Evolutionary conservation across 768 basidiomycete genomes (phyloP).

Genomic region (Suillus subalutaceus): DNA sequence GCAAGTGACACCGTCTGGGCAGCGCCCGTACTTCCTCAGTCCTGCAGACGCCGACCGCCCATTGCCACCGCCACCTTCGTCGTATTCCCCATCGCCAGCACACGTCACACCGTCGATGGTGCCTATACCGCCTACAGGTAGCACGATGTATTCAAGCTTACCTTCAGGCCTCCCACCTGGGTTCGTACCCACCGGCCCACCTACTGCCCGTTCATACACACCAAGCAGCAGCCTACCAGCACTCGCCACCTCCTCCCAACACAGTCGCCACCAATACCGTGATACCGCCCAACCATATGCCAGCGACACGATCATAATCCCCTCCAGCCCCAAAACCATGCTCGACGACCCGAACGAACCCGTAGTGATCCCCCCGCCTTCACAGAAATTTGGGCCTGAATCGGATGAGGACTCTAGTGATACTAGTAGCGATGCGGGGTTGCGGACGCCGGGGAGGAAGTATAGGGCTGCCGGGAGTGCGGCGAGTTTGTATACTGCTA

Average conservation of each 20-base stretch:
- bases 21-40: slow-evolving; percentile 36
- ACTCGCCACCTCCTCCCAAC: slow-evolving; percentile 30
- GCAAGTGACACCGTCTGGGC: slow-evolving; percentile 24
- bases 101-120: slow-evolving; percentile 10
- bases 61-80: slow-evolving; percentile 30
- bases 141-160: slow-evolving; percentile 28
- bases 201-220: slow-evolving; percentile 25
- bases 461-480: slow-evolving; percentile 24
- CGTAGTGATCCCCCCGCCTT: slow-evolving; percentile 34
- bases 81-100: not conserved
- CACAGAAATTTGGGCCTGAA: slow-evolving; percentile 15
- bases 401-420: slow-evolving; percentile 37
- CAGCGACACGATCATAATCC: slow-evolving; percentile 7
- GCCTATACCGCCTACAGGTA: slow-evolving; percentile 13
- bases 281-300: not conserved
- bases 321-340: not conserved
- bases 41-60: slow-evolving; percentile 44
- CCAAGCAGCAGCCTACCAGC: slow-evolving; percentile 32
- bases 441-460: slow-evolving; percentile 29
- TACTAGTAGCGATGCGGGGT: slow-evolving; percentile 30
- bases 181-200: slow-evolving; percentile 35
- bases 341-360: slow-evolving; percentile 14
- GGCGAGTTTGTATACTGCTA: slow-evolving; percentile 17
- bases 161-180: slow-evolving; percentile 39
- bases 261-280: not conserved